A percentile compares a stretch with the other conserved stretches of the same genome.
These are phyloP conservation scores for Malus hybrid DNA, from an alignment of 331 rosid species.

Conservation along the genomic window DNA sequence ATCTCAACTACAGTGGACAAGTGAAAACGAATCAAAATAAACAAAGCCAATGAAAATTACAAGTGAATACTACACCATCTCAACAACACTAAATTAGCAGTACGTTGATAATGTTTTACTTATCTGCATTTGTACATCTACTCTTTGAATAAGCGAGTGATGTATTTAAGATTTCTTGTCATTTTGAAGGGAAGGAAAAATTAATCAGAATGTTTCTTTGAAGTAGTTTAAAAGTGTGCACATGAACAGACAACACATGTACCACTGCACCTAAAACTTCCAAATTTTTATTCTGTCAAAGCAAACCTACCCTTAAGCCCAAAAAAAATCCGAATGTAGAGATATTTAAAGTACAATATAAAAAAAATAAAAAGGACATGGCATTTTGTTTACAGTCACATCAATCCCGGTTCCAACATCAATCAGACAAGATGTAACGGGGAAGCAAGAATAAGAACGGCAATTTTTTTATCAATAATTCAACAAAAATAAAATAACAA, in stretches of 20 bases:
- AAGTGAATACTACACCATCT: background rate
- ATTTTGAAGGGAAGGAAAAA: background rate
- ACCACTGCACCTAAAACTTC: background rate
- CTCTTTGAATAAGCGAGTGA: background rate
- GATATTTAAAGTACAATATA: background rate
- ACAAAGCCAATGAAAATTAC: background rate
- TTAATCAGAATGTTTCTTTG: background rate
- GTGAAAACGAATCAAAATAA: background rate
- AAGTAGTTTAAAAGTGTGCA: background rate
- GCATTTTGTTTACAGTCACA: background rate
- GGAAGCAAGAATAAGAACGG: background rate
- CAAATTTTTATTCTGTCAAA: background rate
- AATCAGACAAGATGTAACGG: background rate
- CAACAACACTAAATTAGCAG: background rate
- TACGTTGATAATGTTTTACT: background rate
- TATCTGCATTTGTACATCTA: background rate
- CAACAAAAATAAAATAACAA: conserved; percentile 8
- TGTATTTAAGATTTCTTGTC: background rate
- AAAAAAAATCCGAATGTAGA: background rate
- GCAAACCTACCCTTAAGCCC: background rate
- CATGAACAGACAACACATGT: background rate
- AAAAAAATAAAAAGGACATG: background rate
- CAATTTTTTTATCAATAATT: background rate
- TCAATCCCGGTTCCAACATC: background rate
- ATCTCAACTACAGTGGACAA: background rate